A percentile compares a stretch with the other conserved stretches of the same genome.
Conservation (phyloP, 768 basidiomycete genomes). For the Amanita polypyramis region DNA sequence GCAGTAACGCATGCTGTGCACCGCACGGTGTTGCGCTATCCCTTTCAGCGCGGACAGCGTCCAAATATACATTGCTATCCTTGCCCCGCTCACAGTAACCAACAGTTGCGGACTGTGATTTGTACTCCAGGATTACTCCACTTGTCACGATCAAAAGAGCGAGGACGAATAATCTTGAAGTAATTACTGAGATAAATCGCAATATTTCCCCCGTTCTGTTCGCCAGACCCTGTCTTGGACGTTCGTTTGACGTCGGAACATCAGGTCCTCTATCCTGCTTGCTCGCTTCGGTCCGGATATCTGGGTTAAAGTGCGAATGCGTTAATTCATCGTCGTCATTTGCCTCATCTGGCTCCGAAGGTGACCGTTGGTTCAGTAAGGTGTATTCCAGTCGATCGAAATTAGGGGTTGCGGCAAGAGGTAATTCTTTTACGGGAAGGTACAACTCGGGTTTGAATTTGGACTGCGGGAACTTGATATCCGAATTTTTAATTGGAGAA, state of each 20-base stretch:
- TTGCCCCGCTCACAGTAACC: constrained; percentile 68
- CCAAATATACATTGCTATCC: constrained; percentile 47
- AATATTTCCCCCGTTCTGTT: neutral
- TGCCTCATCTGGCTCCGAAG: neutral
- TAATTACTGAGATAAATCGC: constrained; percentile 12
- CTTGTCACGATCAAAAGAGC: constrained; percentile 23
- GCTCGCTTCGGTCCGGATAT: neutral
- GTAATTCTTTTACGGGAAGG: too few species aligned
- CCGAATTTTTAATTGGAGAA: constrained; percentile 24
- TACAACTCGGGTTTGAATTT: constrained; percentile 45
- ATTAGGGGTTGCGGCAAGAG: constrained; percentile 14
- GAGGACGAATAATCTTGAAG: constrained; percentile 34
- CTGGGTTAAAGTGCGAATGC: neutral
- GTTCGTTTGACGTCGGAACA: neutral
- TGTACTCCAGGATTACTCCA: constrained; percentile 38
- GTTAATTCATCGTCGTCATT: neutral
- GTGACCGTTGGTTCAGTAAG: neutral
- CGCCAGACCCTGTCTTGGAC: neutral
- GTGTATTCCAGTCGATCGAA: neutral
- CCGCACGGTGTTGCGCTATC: constrained; percentile 46
- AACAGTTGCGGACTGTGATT: constrained; percentile 55
- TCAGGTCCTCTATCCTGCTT: neutral
- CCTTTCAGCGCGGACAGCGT: constrained; percentile 32
- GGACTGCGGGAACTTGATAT: constrained; percentile 37
- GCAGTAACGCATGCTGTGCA: constrained; percentile 35